Evolutionary conservation across 768 basidiomycete genomes (phyloP), one percentile per base, ranked within the genome.

Genomic region (Infundibulicybe gibba): DNA sequence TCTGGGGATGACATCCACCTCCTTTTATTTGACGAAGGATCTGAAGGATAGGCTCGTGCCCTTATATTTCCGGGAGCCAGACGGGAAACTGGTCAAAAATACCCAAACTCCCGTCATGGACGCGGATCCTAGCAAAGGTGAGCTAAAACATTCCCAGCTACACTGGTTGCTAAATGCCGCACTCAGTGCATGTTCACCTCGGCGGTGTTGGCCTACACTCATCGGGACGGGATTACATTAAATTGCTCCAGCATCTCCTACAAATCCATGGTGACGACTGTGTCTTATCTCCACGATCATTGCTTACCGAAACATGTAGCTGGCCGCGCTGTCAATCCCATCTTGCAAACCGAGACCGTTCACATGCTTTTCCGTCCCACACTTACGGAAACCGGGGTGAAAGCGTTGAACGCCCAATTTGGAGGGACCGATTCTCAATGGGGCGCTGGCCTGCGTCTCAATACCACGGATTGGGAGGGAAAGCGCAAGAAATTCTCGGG

Each of bases 401-500:
- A 44, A 32, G 45, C 21, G n/a, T n/a, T 51, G 33, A 42, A 45
- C 31, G 45, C 34, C 4, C 40, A 21, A 35, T 20, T 51, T 2
- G 19, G 32, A 40, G 38, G 33, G 5, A 45, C 48, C 16, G 55
- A 50, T 9, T 25, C 41, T 10, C 64, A 66, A 45, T 70, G 64
- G 61, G 58, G 64, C 19, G 57, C 51, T 19, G 66, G 59, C 2
- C 51, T 63, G 15, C 60, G 60, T 31, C 38, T 69, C 15, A 47
- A 47, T 11, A 67, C 58, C 2, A 32, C 42, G 10, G 67, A 70
- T 32, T 50, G 52, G 45, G 64, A 64, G 3, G 49, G 56, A 1
- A 47, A 49, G 30, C 58, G 65, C 30, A 63, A 52, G 49, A 63
- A 61, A 45, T 62, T 61, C 13, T 58, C 63, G 12, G 63, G 53